phyloP scores from a whole-genome alignment of 2,329 filamentous ascomycete species.

The Pestalotiopsis sp. region DNA sequence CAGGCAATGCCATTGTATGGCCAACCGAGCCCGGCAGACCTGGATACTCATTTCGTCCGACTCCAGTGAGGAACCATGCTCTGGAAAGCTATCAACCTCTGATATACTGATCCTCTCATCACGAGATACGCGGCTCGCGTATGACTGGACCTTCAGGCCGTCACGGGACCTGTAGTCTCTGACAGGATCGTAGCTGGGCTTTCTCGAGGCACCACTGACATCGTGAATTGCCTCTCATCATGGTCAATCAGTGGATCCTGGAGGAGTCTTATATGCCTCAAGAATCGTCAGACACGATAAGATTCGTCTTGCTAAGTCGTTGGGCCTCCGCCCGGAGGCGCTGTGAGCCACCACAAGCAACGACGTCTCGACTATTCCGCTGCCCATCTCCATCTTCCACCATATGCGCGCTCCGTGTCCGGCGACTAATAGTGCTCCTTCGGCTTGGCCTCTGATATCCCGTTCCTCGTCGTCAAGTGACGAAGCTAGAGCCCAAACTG shows the following conservation, averaged over 20 bases:
- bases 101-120: neutral
- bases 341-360: neutral
- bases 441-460: conserved; percentile 14
- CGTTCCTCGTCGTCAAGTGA: conserved; percentile 26
- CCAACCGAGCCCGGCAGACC: conserved; percentile 11
- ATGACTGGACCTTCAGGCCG: conserved; percentile 5
- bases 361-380: too few relatives aligned
- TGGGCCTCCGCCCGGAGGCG: neutral
- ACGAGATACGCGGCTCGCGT: conserved; percentile 3
- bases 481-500: conserved; percentile 17
- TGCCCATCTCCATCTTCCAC: too few relatives aligned
- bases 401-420: neutral
- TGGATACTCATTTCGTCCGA: conserved; percentile 18
- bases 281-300: neutral
- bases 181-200: neutral
- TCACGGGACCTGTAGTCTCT: neutral
- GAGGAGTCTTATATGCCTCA: conserved; percentile 14
- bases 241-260: conserved; percentile 4
- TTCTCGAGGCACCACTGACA: conserved; percentile 4
- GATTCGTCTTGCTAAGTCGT: conserved; percentile 6
- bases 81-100: conserved; percentile 3
- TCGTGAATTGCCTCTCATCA: neutral
- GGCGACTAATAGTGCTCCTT: neutral
- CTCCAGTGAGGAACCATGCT: conserved; percentile 4
- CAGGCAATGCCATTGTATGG: neutral